These are phyloP conservation scores for Stramenopiles sp. DNA, from an alignment of 352 stramenopile genomes.

Conservation along the genomic window DNA sequence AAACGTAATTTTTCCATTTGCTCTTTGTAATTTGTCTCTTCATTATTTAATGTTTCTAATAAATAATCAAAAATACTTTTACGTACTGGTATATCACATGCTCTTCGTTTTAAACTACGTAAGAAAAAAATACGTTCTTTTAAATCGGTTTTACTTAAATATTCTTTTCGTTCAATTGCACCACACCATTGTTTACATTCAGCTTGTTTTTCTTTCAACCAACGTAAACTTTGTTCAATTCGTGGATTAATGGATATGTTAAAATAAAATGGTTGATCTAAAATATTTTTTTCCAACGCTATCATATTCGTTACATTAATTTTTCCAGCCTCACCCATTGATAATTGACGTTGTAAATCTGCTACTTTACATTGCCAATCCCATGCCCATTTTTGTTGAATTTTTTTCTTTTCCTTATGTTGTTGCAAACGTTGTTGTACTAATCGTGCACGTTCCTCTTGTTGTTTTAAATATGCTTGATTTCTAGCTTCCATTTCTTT, in stretches of 20 bases:
- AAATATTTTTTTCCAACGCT: neutral
- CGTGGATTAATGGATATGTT: neutral
- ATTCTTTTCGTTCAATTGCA: neutral
- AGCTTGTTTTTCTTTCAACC: neutral
- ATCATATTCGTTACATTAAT: neutral
- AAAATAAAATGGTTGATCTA: neutral
- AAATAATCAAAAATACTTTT: neutral
- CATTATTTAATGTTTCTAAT: neutral
- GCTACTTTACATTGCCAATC: neutral
- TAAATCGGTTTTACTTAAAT: neutral
- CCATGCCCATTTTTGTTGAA: neutral
- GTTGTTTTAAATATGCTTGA: neutral
- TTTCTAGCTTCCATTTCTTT: neutral
- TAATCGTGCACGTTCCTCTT: neutral
- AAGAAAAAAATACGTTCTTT: neutral
- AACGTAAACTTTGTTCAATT: neutral
- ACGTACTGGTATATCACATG: neutral
- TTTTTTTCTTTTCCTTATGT: neutral
- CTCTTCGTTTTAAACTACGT: neutral
- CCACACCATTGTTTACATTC: neutral
- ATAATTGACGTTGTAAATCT: neutral
- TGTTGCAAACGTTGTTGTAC: neutral
- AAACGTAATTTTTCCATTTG: neutral
- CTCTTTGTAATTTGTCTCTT: neutral
- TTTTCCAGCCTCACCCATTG: neutral